Evolutionary conservation across 2,329 filamentous ascomycete species (phyloP).

Genomic region (Monilinia fructigena): DNA sequence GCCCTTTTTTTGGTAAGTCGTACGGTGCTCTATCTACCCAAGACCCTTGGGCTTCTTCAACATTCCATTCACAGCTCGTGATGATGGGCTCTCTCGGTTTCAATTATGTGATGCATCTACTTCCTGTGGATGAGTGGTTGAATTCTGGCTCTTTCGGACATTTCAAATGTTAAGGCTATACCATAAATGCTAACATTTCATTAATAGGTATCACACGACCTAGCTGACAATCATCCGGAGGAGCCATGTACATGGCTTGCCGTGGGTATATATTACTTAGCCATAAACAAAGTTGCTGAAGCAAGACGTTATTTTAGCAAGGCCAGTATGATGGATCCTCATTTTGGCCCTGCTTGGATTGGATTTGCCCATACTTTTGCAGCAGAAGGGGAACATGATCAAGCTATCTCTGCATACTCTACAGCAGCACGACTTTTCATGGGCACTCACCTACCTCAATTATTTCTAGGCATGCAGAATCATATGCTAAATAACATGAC

Average conservation of each 20-base stretch:
- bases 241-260: conserved; percentile 92
- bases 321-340: conserved; percentile 93
- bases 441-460: conserved; percentile 90
- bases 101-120: neutral
- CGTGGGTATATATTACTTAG: conserved; percentile 91
- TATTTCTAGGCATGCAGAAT: conserved; percentile 98
- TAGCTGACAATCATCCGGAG: conserved; percentile 86
- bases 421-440: conserved; percentile 94
- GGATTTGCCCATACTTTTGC: conserved; percentile 98
- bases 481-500: conserved; percentile 93
- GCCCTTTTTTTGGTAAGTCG: conserved; percentile 67
- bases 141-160: neutral
- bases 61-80: neutral
- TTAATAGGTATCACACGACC: conserved; percentile 69
- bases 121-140: too few relatives aligned
- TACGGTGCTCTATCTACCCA: conserved; percentile 33
- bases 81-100: neutral
- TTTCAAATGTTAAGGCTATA: neutral
- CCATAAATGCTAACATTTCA: neutral
- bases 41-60: neutral
- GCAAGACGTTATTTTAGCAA: conserved; percentile 96
- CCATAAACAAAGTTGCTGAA: conserved; percentile 85
- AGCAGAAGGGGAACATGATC: conserved; percentile 94
- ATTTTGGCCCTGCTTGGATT: conserved; percentile 97
- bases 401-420: conserved; percentile 95